phyloP scores from a whole-genome alignment of 202 grass and related monocot genomes.

The Setaria italica region DNA sequence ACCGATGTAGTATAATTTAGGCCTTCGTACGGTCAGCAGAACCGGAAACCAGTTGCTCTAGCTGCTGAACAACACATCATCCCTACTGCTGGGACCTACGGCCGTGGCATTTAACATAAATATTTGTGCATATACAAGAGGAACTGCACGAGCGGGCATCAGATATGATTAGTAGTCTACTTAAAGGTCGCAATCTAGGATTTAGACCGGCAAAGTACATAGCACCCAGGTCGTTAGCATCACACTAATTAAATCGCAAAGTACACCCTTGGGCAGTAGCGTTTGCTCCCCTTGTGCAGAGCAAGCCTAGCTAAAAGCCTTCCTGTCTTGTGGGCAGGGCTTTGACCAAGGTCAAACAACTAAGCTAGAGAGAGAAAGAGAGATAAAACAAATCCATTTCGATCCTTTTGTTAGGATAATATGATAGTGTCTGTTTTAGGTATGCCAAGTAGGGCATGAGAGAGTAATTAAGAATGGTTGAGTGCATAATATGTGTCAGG shows the following conservation, averaged over 20 bases:
- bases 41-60: background rate
- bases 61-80: background rate
- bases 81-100: background rate
- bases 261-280: slow-evolving; percentile 28
- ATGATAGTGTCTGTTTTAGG: slow-evolving; percentile 20
- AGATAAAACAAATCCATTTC: background rate
- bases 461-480: slow-evolving; percentile 22
- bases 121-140: background rate
- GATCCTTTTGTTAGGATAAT: background rate
- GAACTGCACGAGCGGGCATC: slow-evolving; percentile 1
- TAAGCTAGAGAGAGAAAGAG: background rate
- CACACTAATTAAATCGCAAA: slow-evolving; percentile 38
- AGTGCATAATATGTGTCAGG: slow-evolving; percentile 33
- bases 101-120: background rate
- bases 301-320: background rate
- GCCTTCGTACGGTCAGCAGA: background rate
- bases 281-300: slow-evolving; percentile 40
- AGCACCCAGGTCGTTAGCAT: slow-evolving; percentile 8
- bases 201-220: slow-evolving; percentile 40
- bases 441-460: slow-evolving; percentile 29
- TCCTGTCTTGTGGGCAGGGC: slow-evolving; percentile 19
- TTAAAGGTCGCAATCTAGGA: slow-evolving; percentile 49
- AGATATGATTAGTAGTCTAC: slow-evolving; percentile 38
- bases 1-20: too few species aligned
- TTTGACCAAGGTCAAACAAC: slow-evolving; percentile 36